These are phyloP conservation scores for Glycine latifolia DNA, from an alignment of 306 rosid genomes.

Conservation along the genomic window DNA sequence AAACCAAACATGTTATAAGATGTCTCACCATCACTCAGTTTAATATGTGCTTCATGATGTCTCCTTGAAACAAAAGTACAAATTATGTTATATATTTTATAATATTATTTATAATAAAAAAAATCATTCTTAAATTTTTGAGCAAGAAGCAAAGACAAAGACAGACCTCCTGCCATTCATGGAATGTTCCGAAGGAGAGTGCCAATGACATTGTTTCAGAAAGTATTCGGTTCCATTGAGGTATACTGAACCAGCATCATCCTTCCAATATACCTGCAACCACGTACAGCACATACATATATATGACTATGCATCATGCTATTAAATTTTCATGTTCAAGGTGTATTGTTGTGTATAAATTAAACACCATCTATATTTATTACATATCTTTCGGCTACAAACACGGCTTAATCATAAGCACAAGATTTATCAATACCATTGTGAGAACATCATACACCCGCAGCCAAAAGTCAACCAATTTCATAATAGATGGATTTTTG, in stretches of 20 bases:
- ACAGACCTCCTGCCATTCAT: conserved; percentile 42
- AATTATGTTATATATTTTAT: background rate
- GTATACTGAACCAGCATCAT: conserved; percentile 33
- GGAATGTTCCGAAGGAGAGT: conserved; percentile 45
- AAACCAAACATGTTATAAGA: no score
- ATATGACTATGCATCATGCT: background rate
- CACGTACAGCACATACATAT: background rate
- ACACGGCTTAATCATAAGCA: background rate
- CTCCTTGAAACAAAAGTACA: background rate
- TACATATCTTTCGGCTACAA: background rate
- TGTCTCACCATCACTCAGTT: background rate
- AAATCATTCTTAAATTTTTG: background rate
- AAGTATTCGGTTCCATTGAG: conserved; percentile 37
- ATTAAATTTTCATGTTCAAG: no score
- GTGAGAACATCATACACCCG: background rate
- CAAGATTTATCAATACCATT: background rate
- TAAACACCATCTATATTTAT: background rate
- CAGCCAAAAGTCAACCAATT: no score
- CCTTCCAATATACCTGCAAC: conserved; percentile 39
- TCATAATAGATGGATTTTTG: no score
- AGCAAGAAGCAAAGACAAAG: background rate
- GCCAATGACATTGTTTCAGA: conserved; percentile 44
- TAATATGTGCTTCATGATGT: background rate
- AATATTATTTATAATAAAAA: background rate
- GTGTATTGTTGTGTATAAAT: background rate